Evolutionary conservation across 768 basidiomycete species (phyloP).

Genomic region (Trametes villosa): DNA sequence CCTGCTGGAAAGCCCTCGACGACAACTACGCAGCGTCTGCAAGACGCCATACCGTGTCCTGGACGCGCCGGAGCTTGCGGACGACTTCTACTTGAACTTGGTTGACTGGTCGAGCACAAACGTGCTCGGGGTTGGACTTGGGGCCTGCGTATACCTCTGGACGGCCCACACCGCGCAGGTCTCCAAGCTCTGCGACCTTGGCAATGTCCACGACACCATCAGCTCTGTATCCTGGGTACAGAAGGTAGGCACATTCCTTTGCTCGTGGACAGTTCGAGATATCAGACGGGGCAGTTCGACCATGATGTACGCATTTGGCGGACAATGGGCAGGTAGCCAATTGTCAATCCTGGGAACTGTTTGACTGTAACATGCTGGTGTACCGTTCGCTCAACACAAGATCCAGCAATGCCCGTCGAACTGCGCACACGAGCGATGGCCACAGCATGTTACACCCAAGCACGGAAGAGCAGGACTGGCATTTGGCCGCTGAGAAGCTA

Average conservation of each 20-base stretch:
- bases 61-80: conserved; percentile 95
- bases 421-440: background rate
- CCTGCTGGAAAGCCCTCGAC: conserved; percentile 83
- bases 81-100: conserved; percentile 98
- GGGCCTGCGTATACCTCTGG: conserved; percentile 95
- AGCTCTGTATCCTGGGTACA: conserved; percentile 96
- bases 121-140: conserved; percentile 91
- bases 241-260: conserved; percentile 45
- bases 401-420: background rate
- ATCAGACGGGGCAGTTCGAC: no score
- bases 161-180: conserved; percentile 92
- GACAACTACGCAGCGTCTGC: conserved; percentile 80
- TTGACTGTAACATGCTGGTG: conserved; percentile 13
- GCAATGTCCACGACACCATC: conserved; percentile 65
- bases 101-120: conserved; percentile 98
- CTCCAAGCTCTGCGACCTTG: conserved; percentile 86
- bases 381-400: background rate
- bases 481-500: background rate
- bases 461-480: background rate
- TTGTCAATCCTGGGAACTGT: conserved; percentile 1
- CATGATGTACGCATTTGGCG: conserved; percentile 21
- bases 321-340: conserved; percentile 6
- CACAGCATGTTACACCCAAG: conserved; percentile 8
- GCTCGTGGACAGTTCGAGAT: background rate
- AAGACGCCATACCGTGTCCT: conserved; percentile 97